A percentile compares a stretch with the other conserved stretches of the same genome.
Conservation (phyloP, 176 grass and related monocot genomes). For the Raddia distichophylla region DNA sequence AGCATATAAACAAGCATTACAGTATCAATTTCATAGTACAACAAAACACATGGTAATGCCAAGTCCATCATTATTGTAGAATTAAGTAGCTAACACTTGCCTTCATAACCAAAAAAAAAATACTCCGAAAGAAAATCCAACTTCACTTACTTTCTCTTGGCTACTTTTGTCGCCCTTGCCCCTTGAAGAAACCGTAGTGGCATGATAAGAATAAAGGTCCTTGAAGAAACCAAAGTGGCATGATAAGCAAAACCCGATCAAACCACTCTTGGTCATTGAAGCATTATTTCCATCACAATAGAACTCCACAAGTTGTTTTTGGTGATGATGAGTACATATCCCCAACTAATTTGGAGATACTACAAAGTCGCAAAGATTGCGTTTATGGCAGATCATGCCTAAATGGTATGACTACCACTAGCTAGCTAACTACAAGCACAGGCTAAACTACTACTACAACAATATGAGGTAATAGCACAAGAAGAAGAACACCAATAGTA, state of each 20-base stretch:
- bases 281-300: slow-evolving; percentile 36
- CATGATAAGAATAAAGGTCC: not conserved
- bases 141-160: slow-evolving; percentile 47
- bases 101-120: not conserved
- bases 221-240: slow-evolving; percentile 22
- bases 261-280: slow-evolving; percentile 16
- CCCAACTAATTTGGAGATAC: slow-evolving; percentile 32
- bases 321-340: slow-evolving; percentile 17
- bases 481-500: slow-evolving; percentile 7
- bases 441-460: slow-evolving; percentile 28
- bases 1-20: slow-evolving; percentile 1
- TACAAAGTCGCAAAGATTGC: slow-evolving; percentile 26
- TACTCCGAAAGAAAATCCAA: slow-evolving; percentile 29
- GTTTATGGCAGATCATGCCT: slow-evolving; percentile 10
- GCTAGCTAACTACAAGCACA: slow-evolving; percentile 35
- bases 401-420: not conserved
- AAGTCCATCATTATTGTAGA: slow-evolving; percentile 22
- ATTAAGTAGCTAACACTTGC: slow-evolving; percentile 16
- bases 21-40: slow-evolving; percentile 33
- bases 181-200: not conserved
- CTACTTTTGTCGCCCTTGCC: slow-evolving; percentile 14
- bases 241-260: slow-evolving; percentile 25
- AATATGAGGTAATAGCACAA: slow-evolving; percentile 34
- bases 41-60: slow-evolving; percentile 7
- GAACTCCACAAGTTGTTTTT: slow-evolving; percentile 17